Evolutionary conservation across 1,284 basidiomycete genomes (phyloP).

Genomic region (Ceratobasidium sp.): DNA sequence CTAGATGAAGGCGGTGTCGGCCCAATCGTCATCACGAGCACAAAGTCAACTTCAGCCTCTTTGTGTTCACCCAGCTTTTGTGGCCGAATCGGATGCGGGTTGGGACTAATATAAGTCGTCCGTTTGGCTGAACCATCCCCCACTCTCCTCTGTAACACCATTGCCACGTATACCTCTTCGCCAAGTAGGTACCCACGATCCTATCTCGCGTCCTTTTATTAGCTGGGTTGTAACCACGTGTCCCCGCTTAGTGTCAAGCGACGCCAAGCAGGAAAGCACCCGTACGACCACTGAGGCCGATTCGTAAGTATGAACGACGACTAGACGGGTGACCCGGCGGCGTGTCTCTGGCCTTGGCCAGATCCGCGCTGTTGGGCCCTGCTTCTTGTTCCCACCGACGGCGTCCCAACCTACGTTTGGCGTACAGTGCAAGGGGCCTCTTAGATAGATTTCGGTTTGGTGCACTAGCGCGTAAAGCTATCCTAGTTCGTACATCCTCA

Average conservation of each 20-base stretch:
- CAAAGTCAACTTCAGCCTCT: no score
- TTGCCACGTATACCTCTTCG: background rate
- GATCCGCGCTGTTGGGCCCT: background rate
- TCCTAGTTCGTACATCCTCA: background rate
- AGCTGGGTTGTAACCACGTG: background rate
- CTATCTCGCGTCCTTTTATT: background rate
- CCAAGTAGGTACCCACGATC: background rate
- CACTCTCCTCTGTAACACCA: background rate
- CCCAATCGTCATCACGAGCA: no score
- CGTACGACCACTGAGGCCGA: background rate
- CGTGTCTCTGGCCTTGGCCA: background rate
- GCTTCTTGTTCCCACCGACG: background rate
- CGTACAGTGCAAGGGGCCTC: background rate
- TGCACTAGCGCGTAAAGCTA: background rate
- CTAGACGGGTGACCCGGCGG: background rate
- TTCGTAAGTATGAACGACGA: background rate
- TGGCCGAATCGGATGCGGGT: no score
- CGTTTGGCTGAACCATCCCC: no score
- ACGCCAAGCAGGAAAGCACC: no score
- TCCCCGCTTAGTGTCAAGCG: background rate
- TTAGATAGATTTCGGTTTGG: background rate
- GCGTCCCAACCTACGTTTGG: background rate
- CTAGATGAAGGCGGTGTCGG: no score
- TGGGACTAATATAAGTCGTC: no score
- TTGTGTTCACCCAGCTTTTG: no score